Evolutionary conservation across 768 basidiomycete species (phyloP).

Genomic region (Amanita exitialis): DNA sequence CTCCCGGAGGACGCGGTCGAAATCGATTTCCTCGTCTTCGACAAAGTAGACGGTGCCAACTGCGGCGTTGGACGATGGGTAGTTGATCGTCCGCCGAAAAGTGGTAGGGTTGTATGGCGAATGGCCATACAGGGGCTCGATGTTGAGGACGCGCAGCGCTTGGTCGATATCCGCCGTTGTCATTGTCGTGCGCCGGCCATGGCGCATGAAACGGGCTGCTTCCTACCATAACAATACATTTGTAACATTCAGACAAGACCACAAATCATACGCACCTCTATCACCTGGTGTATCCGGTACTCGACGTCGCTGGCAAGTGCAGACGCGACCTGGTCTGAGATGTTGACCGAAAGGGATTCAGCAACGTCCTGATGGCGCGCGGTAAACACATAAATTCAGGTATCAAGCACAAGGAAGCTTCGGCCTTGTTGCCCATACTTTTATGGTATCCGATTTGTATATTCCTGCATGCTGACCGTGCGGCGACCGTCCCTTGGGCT

Average conservation of each 20-base stretch:
- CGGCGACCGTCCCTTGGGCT: conserved; percentile 37
- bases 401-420: background rate
- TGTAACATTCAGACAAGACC: conserved; percentile 8
- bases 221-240: conserved; percentile 41
- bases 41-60: conserved; percentile 83
- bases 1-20: conserved; percentile 81
- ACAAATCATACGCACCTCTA: conserved; percentile 49
- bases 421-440: conserved; percentile 26
- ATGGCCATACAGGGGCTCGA: conserved; percentile 92
- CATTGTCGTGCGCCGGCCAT: conserved; percentile 84
- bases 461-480: conserved; percentile 47
- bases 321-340: conserved; percentile 73
- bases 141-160: conserved; percentile 88
- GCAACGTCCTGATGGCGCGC: conserved; percentile 66
- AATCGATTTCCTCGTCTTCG: conserved; percentile 96
- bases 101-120: conserved; percentile 51
- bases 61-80: conserved; percentile 30
- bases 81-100: conserved; percentile 52
- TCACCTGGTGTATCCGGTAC: conserved; percentile 89
- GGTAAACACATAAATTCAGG: background rate
- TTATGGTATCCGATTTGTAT: conserved; percentile 54
- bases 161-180: conserved; percentile 88
- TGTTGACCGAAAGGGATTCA: conserved; percentile 73
- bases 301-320: conserved; percentile 93
- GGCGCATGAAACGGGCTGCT: conserved; percentile 94